Evolutionary conservation across 768 basidiomycete species (phyloP).

Genomic region (Suillus subluteus): DNA sequence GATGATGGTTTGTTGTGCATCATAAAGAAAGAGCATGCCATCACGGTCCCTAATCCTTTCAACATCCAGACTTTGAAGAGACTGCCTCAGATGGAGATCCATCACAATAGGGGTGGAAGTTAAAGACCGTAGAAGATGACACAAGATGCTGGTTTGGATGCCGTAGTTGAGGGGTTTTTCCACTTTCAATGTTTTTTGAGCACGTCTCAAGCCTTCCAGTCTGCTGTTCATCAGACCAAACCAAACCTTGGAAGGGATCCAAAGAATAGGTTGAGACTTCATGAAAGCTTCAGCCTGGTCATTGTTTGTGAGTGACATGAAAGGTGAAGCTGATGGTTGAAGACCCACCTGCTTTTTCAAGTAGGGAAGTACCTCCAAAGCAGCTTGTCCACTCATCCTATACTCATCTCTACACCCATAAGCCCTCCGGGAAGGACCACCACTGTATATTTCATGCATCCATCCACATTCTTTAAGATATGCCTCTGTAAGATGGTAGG

Average conservation of each 20-base stretch:
- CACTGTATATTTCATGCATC: too few species aligned
- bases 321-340: not conserved
- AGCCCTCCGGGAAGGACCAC: too few species aligned
- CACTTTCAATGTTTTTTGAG: not conserved
- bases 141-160: not conserved
- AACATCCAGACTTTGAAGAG: not conserved
- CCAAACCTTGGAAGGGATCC: not conserved
- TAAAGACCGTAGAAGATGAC: not conserved
- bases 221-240: not conserved
- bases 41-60: not conserved
- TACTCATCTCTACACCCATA: too few species aligned
- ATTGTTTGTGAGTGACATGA: too few species aligned
- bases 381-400: too few species aligned
- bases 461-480: too few species aligned
- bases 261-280: not conserved
- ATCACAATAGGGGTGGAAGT: not conserved
- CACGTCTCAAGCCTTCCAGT: not conserved
- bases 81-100: not conserved
- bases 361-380: not conserved
- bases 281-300: not conserved
- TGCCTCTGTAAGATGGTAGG: too few species aligned
- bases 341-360: not conserved
- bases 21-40: not conserved
- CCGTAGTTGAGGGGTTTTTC: not conserved
- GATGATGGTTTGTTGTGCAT: not conserved